phyloP scores from a whole-genome alignment of 2,329 filamentous ascomycete genomes.

The Neofusicoccum sp. region DNA sequence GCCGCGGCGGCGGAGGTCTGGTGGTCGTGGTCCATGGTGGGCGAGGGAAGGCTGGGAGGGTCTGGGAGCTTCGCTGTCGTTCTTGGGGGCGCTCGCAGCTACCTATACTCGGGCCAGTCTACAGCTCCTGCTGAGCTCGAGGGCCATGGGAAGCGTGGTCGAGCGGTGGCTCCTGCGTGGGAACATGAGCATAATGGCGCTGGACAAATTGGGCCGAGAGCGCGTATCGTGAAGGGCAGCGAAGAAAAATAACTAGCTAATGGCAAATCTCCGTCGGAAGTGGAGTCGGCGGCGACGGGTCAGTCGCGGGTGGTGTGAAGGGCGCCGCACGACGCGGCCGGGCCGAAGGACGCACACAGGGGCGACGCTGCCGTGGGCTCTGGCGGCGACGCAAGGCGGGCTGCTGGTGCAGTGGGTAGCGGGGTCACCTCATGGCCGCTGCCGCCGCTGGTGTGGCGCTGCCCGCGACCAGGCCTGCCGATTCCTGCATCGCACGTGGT shows the following conservation, averaged over 20 bases:
- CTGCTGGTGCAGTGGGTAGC: neutral
- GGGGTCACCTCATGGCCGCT: neutral
- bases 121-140: conserved; percentile 15
- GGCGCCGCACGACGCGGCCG: conserved; percentile 8
- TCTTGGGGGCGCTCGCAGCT: conserved; percentile 2
- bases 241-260: conserved; percentile 3
- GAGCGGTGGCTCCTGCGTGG: conserved; percentile 17
- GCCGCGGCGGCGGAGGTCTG: neutral
- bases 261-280: conserved; percentile 19
- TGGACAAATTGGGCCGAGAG: neutral
- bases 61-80: neutral
- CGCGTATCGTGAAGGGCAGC: conserved; percentile 13
- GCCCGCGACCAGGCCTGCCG: neutral
- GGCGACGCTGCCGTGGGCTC: neutral
- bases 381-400: neutral
- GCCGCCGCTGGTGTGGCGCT: neutral
- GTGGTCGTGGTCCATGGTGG: neutral
- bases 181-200: conserved; percentile 8
- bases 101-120: conserved; percentile 16
- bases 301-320: conserved; percentile 20
- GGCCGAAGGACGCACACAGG: conserved; percentile 13
- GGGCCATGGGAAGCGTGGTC: conserved; percentile 19
- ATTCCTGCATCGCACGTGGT: conserved; percentile 5
- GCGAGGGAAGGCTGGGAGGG: neutral
- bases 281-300: conserved; percentile 12